Percentiles rank a stretch among this genome's conserved stretches.
These are phyloP conservation scores for Lasiodiplodia sp. DNA, from an alignment of 2,329 filamentous ascomycete genomes.

Conservation along the genomic window DNA sequence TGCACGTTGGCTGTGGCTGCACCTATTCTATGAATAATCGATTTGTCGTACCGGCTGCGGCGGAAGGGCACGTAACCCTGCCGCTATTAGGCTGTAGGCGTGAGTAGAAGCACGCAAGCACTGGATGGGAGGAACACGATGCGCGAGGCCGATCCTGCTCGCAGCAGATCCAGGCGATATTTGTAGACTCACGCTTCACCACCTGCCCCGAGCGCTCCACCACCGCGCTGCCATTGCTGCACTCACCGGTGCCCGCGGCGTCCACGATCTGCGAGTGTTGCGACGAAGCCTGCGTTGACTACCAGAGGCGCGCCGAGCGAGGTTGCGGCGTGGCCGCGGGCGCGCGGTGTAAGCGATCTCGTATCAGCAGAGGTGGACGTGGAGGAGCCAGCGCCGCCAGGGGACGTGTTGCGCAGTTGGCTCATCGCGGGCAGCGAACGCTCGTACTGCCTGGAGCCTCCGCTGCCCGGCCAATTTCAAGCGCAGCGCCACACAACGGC, in stretches of 20 bases:
- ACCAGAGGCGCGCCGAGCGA: background rate
- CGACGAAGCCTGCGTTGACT: background rate
- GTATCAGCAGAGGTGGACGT: conserved; percentile 21
- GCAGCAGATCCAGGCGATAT: conserved; percentile 27
- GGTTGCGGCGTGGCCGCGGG: background rate
- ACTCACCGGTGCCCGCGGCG: conserved; percentile 12
- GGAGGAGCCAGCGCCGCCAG: conserved; percentile 2
- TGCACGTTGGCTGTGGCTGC: conserved; percentile 28
- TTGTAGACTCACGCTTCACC: conserved; percentile 24
- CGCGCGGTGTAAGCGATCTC: conserved; percentile 25
- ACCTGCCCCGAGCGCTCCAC: conserved; percentile 19
- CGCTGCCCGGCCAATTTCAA: conserved; percentile 25
- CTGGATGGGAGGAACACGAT: conserved; percentile 15
- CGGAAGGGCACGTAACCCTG: conserved; percentile 27
- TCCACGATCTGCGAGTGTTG: conserved; percentile 5
- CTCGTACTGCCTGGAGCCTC: conserved; percentile 13
- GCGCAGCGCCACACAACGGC: conserved; percentile 32
- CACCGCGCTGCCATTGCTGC: conserved; percentile 3
- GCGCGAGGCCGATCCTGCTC: conserved; percentile 25
- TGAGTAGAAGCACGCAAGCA: conserved; percentile 22
- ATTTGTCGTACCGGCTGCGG: conserved; percentile 27
- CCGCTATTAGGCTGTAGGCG: conserved; percentile 29
- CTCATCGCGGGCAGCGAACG: conserved; percentile 44
- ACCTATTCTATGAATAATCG: conserved; percentile 29
- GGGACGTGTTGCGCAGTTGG: conserved; percentile 33